Percentiles rank a stretch among this genome's conserved stretches.
These are phyloP conservation scores for Clonostachys rosea DNA, from an alignment of 2,329 filamentous ascomycete species.

Conservation along the genomic window DNA sequence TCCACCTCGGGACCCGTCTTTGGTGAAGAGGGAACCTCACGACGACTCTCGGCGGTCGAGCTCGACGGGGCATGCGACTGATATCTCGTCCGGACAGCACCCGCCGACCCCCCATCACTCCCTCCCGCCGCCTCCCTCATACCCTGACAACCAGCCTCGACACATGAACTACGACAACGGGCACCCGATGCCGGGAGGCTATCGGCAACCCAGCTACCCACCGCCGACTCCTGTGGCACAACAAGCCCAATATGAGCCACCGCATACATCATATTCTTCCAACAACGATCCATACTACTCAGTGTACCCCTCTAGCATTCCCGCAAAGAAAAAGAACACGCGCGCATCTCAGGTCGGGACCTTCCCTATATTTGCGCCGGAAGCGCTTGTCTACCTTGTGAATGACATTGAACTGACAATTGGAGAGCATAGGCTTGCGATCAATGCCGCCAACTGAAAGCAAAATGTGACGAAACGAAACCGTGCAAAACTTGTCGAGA, in stretches of 20 bases:
- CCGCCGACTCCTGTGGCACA: slow-evolving; percentile 31
- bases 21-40: slow-evolving; percentile 50
- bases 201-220: slow-evolving; percentile 30
- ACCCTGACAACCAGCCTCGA: slow-evolving; percentile 42
- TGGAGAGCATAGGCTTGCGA: slow-evolving; percentile 69
- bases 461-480: slow-evolving; percentile 84
- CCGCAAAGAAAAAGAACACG: slow-evolving; percentile 56
- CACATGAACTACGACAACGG: slow-evolving; percentile 50
- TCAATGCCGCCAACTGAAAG: slow-evolving; percentile 80
- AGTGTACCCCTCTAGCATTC: slow-evolving; percentile 36
- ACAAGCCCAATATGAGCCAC: slow-evolving; percentile 28
- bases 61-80: slow-evolving; percentile 41
- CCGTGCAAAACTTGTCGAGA: slow-evolving; percentile 86
- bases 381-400: not conserved
- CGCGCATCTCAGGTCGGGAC: slow-evolving; percentile 56
- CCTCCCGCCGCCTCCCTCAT: slow-evolving; percentile 21
- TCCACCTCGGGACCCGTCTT: slow-evolving; percentile 38
- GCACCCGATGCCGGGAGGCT: slow-evolving; percentile 34
- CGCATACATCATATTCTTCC: slow-evolving; percentile 20
- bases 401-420: slow-evolving; percentile 1
- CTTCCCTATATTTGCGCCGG: not conserved
- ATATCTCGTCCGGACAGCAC: slow-evolving; percentile 23
- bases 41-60: slow-evolving; percentile 48
- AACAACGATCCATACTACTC: slow-evolving; percentile 30
- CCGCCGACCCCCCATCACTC: slow-evolving; percentile 21